Conservation (phyloP, 176 grass and related monocot genomes). For the Triticum urartu region DNA sequence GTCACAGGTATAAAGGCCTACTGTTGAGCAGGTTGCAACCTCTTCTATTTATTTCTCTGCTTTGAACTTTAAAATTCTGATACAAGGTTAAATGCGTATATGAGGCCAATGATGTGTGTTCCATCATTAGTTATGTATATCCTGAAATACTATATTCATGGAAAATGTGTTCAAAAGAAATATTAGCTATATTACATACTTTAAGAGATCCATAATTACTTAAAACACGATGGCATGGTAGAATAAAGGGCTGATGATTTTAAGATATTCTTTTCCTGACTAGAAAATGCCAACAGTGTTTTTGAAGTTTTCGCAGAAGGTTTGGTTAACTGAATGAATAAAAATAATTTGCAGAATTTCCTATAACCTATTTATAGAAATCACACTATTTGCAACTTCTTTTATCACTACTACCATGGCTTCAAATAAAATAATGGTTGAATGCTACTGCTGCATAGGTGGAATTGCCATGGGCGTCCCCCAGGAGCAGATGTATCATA, state of each 20-base stretch:
- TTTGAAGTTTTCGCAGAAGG: not conserved
- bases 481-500: constrained; percentile 80
- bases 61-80: not conserved
- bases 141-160: not conserved
- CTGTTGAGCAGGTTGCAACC: not conserved
- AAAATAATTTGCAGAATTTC: not conserved
- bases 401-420: constrained; percentile 8
- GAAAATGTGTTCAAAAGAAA: not conserved
- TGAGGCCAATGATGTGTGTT: not conserved
- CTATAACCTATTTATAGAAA: not conserved
- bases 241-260: constrained; percentile 6
- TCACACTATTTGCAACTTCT: not conserved
- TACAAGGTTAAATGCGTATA: not conserved
- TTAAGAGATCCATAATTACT: not conserved
- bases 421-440: constrained; percentile 2
- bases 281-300: not conserved
- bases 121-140: not conserved
- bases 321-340: constrained; percentile 9
- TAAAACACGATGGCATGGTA: not conserved
- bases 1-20: not conserved
- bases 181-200: constrained; percentile 1
- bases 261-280: not conserved
- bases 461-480: constrained; percentile 79
- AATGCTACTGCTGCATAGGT: constrained; percentile 45
- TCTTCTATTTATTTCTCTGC: not conserved